These are phyloP conservation scores for Penicillium paneum DNA, from an alignment of 2,329 filamentous ascomycete genomes.

Conservation along the genomic window DNA sequence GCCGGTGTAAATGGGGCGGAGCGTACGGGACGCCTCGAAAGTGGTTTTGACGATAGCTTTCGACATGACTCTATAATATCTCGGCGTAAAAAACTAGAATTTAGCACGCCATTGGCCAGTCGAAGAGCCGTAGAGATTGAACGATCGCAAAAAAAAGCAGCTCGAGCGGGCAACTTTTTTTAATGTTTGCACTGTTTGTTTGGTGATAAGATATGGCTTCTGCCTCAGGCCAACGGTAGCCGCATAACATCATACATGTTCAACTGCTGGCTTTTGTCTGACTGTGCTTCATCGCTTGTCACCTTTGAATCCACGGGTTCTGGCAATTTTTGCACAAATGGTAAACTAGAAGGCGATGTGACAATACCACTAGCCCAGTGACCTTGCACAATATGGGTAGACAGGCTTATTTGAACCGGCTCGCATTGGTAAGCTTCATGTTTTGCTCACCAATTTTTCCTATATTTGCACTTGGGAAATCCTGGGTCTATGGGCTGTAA, in stretches of 20 bases:
- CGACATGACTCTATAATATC: constrained; percentile 39
- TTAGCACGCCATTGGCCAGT: constrained; percentile 18
- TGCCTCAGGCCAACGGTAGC: constrained; percentile 23
- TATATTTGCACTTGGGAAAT: not conserved
- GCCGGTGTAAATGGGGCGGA: constrained; percentile 91
- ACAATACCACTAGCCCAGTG: not conserved
- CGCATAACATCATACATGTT: constrained; percentile 1
- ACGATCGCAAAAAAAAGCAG: constrained; percentile 20
- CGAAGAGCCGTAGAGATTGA: constrained; percentile 13
- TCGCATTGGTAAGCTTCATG: constrained; percentile 44
- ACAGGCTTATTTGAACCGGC: constrained; percentile 44
- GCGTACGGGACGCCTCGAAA: constrained; percentile 76
- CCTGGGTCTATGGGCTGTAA: not conserved
- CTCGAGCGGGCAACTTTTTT: constrained; percentile 37
- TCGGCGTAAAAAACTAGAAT: constrained; percentile 9
- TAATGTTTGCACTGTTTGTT: constrained; percentile 36
- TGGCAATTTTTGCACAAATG: not conserved
- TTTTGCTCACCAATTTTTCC: not conserved
- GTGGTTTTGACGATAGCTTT: constrained; percentile 71
- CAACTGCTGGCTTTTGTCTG: not conserved
- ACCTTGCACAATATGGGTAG: constrained; percentile 38
- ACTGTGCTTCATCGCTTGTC: not conserved
- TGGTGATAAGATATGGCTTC: constrained; percentile 31
- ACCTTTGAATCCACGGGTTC: not conserved
- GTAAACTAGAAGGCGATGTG: constrained; percentile 3